Evolutionary conservation across 2,329 filamentous ascomycete genomes (phyloP), one percentile per base, ranked within the genome.

Genomic region (Saccharata proteae): DNA sequence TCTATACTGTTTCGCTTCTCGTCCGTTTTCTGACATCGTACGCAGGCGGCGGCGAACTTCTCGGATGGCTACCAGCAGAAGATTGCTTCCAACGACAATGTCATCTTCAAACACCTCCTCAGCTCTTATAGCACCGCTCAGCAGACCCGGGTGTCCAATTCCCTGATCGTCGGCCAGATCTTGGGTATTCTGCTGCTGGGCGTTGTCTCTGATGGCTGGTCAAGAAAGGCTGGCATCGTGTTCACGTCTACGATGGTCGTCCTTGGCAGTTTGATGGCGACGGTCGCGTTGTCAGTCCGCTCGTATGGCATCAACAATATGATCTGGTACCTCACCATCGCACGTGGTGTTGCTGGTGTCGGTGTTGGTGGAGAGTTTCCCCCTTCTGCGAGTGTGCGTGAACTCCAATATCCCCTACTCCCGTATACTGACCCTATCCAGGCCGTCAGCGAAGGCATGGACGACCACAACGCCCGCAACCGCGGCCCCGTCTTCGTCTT

Each of bases 351-450:
- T 27, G 59, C 60, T 30, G 61, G 61, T 5, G 52, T 62, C 26
- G 59, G 58, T 9, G 55, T 57, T 17, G 57, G 57, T 13, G 29
- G 29, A 15, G 29, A 30, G 6, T 30, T 30, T 12, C 29, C 29
- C 9, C 11, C 29, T 4, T 20, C 20, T n/a, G 29, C 29, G 6
- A 30, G 20, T 6, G 29, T 30, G n/a, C 17, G 29, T 25, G 5
- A 3, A 7, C 16, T 23, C 10, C 11, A 9, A 5, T n/a, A 7
- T 6, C n/a, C 9, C 4, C 5, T 16, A 5, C 4, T 62, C 66
- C 34, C 67, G 64, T 63, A 67, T 67, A 57, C 50, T 68, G 52
- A 65, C 60, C 0, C 47, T 68, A 12, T 55, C 62, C 4, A 55
- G 65, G 29, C 29, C 7, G 29, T 22, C 9, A 23, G 29, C 9